Conservation (phyloP, 2,329 filamentous ascomycete species). For the Fusarium sublunatum region DNA sequence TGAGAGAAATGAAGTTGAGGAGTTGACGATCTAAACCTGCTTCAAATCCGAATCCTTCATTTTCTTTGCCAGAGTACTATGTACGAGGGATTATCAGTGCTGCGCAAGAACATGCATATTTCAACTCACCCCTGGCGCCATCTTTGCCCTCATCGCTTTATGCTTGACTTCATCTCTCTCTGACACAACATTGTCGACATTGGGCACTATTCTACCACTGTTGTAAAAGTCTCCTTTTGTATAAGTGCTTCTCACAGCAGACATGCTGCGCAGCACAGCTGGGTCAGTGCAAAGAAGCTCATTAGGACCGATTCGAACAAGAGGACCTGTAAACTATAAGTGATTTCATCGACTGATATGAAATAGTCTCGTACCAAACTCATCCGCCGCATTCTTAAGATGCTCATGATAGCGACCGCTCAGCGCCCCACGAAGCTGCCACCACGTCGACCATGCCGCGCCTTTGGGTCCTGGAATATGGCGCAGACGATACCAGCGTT, state of each 20-base stretch:
- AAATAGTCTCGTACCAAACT: constrained; percentile 34
- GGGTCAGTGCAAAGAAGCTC: constrained; percentile 56
- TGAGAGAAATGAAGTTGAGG: constrained; percentile 55
- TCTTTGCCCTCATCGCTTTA: constrained; percentile 56
- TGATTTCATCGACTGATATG: background rate
- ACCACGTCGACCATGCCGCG: constrained; percentile 47
- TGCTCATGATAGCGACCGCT: constrained; percentile 46
- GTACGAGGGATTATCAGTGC: background rate
- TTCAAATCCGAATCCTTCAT: constrained; percentile 57
- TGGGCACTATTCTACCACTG: constrained; percentile 62
- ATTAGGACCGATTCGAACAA: constrained; percentile 58
- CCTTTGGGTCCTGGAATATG: constrained; percentile 45
- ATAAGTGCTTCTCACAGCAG: constrained; percentile 52
- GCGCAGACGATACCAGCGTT: constrained; percentile 44
- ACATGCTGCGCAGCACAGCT: constrained; percentile 53
- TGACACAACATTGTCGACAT: constrained; percentile 65
- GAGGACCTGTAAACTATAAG: constrained; percentile 41
- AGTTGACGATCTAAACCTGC: constrained; percentile 55
- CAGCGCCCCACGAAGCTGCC: constrained; percentile 46
- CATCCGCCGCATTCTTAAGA: constrained; percentile 41
- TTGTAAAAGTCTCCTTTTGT: constrained; percentile 58
- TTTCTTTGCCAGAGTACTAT: constrained; percentile 64
- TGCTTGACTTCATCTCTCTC: constrained; percentile 61
- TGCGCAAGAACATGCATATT: background rate
- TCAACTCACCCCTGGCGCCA: constrained; percentile 56